Evolutionary conservation across 139 green algal genomes (phyloP).

Genomic region (Yamagishiella unicocca): DNA sequence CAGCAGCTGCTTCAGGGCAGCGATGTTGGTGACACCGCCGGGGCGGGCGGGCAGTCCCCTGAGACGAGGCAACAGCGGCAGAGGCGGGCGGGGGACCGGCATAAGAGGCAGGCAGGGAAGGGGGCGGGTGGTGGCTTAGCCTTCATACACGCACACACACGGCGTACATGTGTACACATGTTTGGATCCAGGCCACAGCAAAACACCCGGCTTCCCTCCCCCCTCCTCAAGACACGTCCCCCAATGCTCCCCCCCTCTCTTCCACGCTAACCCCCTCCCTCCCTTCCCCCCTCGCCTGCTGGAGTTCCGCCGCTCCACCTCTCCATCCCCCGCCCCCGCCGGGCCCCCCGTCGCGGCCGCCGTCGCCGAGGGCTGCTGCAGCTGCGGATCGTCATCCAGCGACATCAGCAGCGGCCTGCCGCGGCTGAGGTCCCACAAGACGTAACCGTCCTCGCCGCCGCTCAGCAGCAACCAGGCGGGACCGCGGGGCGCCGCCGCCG

Average conservation of each 20-base stretch:
- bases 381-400: not conserved
- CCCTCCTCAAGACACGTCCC: too few relatives aligned
- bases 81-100: too few relatives aligned
- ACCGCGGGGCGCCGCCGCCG: not conserved
- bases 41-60: not conserved
- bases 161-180: too few relatives aligned
- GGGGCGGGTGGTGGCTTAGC: too few relatives aligned
- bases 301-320: not conserved
- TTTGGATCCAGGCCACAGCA: too few relatives aligned
- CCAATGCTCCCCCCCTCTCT: too few relatives aligned
- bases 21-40: not conserved
- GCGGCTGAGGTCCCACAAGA: slow-evolving; percentile 22
- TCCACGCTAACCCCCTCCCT: too few relatives aligned
- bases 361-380: not conserved
- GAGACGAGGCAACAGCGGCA: not conserved
- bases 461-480: slow-evolving; percentile 32
- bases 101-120: too few relatives aligned
- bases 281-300: too few relatives aligned
- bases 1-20: not conserved
- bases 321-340: not conserved
- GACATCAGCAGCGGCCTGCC: slow-evolving; percentile 22
- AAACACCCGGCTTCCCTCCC: too few relatives aligned
- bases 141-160: too few relatives aligned
- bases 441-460: slow-evolving; percentile 37
- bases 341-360: not conserved